These are phyloP conservation scores for Lachnellula occidentalis DNA, from an alignment of 2,329 filamentous ascomycete species.

Conservation along the genomic window DNA sequence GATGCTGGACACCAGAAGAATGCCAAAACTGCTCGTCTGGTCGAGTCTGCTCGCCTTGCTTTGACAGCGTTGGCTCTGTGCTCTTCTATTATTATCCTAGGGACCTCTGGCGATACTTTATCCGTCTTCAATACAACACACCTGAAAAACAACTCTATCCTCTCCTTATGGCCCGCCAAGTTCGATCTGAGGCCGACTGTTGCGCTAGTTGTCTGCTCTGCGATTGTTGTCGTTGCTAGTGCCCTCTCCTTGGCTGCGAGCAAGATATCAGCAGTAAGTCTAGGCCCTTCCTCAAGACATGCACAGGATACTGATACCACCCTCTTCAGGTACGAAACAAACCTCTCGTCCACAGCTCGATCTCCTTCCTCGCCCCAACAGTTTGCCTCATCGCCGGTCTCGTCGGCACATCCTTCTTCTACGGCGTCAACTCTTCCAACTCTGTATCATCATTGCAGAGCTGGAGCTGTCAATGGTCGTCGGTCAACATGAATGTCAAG, in stretches of 20 bases:
- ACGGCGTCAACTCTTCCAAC: constrained; percentile 48
- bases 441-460: constrained; percentile 51
- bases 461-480: constrained; percentile 57
- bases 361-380: constrained; percentile 36
- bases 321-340: constrained; percentile 37
- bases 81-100: constrained; percentile 47
- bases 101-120: constrained; percentile 49
- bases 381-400: constrained; percentile 43
- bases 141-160: constrained; percentile 40
- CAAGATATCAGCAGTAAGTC: constrained; percentile 46
- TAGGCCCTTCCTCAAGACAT: background rate
- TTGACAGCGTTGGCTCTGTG: constrained; percentile 47
- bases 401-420: constrained; percentile 52
- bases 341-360: constrained; percentile 15
- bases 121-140: constrained; percentile 51
- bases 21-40: constrained; percentile 3
- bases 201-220: constrained; percentile 47
- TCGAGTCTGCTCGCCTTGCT: constrained; percentile 42
- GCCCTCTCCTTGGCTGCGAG: constrained; percentile 42
- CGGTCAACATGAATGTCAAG: constrained; percentile 44
- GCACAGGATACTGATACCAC: background rate
- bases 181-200: constrained; percentile 53
- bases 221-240: constrained; percentile 45
- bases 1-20: constrained; percentile 6
- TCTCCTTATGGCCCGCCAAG: constrained; percentile 53